Evolutionary conservation across 345 rosid genomes (phyloP).

Genomic region (Eucalyptus viminalis): DNA sequence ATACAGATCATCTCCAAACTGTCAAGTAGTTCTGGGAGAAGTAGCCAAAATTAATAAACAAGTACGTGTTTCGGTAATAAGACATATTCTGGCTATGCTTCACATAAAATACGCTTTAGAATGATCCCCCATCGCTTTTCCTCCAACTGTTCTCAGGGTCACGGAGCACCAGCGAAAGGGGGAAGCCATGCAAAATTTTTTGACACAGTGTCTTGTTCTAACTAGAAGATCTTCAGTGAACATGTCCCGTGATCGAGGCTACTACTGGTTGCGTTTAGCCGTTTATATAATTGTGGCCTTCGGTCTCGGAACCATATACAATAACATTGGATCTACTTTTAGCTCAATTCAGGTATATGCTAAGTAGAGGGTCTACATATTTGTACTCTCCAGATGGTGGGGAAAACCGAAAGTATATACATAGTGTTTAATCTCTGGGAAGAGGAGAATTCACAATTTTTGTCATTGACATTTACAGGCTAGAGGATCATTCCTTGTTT

Average conservation of each 20-base stretch:
- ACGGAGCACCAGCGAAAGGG: neutral
- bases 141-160: neutral
- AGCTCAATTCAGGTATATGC: neutral
- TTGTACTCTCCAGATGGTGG: neutral
- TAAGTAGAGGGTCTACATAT: neutral
- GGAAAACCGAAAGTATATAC: neutral
- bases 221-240: neutral
- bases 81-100: neutral
- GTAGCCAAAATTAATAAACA: conserved; percentile 14
- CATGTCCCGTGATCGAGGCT: neutral
- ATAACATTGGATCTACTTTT: neutral
- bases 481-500: neutral
- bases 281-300: neutral
- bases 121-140: neutral
- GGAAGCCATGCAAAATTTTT: neutral
- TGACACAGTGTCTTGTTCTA: neutral
- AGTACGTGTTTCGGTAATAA: neutral
- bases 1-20: conserved; percentile 18
- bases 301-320: neutral
- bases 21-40: conserved; percentile 9
- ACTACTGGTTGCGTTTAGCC: neutral
- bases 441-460: neutral
- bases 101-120: neutral
- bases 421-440: neutral
- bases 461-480: neutral